phyloP scores from a whole-genome alignment of 495 filamentous ascomycete species.

The Cryomyces minteri region DNA sequence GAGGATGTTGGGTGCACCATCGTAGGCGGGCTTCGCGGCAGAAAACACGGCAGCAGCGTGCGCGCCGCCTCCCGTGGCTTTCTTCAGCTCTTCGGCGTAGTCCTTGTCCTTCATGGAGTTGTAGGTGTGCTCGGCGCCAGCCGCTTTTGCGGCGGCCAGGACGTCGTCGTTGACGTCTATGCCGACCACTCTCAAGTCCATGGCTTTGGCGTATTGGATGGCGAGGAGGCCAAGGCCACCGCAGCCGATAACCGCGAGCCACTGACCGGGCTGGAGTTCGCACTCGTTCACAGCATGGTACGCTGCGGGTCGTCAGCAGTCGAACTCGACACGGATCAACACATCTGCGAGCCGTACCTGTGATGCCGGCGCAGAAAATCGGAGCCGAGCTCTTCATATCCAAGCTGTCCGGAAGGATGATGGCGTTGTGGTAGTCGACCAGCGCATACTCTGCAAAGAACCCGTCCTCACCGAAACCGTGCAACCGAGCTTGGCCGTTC shows the following conservation, averaged over 20 bases:
- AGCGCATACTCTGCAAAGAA: slow-evolving; percentile 23
- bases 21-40: slow-evolving; percentile 17
- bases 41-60: slow-evolving; percentile 23
- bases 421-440: slow-evolving; percentile 22
- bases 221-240: slow-evolving; percentile 12
- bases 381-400: slow-evolving; percentile 18
- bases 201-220: slow-evolving; percentile 16
- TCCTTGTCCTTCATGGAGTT: slow-evolving; percentile 18
- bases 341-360: slow-evolving; percentile 1
- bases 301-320: slow-evolving; percentile 1
- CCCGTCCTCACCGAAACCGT: slow-evolving; percentile 21
- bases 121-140: slow-evolving; percentile 17
- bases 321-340: too few species aligned
- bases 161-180: slow-evolving; percentile 15
- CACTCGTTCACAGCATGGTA: slow-evolving; percentile 22
- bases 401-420: slow-evolving; percentile 15
- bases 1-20: slow-evolving; percentile 8
- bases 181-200: slow-evolving; percentile 14
- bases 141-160: slow-evolving; percentile 12
- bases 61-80: slow-evolving; percentile 16
- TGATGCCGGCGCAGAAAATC: slow-evolving; percentile 24
- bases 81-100: slow-evolving; percentile 18
- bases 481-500: slow-evolving; percentile 16
- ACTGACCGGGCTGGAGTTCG: slow-evolving; percentile 18
- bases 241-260: slow-evolving; percentile 14